Percentiles rank a stretch among this genome's conserved stretches.
phyloP scores from a whole-genome alignment of 768 basidiomycete species.

The Trametes sanguinea region DNA sequence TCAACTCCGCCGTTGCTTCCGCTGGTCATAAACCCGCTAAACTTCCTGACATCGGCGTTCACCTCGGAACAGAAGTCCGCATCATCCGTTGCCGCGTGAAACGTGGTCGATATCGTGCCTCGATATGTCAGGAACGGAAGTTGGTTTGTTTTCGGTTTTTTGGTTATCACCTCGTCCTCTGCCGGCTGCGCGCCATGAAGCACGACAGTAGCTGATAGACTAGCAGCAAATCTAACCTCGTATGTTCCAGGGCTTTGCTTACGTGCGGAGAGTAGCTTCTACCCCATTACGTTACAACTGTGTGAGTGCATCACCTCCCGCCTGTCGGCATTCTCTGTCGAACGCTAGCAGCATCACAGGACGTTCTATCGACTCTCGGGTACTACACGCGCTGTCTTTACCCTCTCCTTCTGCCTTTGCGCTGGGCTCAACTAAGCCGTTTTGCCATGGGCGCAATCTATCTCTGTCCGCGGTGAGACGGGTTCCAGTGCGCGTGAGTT shows the following conservation, averaged over 20 bases:
- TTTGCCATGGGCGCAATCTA: background rate
- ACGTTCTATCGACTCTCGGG: conserved; percentile 2
- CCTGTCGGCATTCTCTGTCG: background rate
- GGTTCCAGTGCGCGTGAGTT: too few species aligned
- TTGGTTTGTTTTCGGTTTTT: background rate
- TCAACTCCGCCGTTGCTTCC: background rate
- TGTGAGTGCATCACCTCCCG: conserved; percentile 1
- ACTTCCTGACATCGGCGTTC: background rate
- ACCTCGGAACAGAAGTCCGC: background rate
- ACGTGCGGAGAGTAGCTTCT: background rate
- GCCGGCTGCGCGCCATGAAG: background rate
- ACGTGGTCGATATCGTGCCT: background rate
- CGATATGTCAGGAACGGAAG: background rate
- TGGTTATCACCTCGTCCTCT: background rate
- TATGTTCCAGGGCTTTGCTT: background rate
- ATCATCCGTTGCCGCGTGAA: conserved; percentile 1
- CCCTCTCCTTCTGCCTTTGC: background rate
- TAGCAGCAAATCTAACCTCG: background rate
- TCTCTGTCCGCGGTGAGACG: too few species aligned
- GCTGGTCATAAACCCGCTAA: background rate
- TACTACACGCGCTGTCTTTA: background rate
- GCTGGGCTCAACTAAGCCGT: background rate
- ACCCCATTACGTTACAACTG: conserved; percentile 1
- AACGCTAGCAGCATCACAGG: conserved; percentile 1
- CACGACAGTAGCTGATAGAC: background rate